Conservation (phyloP, 306 rosid genomes). For the Purshia tridentata region DNA sequence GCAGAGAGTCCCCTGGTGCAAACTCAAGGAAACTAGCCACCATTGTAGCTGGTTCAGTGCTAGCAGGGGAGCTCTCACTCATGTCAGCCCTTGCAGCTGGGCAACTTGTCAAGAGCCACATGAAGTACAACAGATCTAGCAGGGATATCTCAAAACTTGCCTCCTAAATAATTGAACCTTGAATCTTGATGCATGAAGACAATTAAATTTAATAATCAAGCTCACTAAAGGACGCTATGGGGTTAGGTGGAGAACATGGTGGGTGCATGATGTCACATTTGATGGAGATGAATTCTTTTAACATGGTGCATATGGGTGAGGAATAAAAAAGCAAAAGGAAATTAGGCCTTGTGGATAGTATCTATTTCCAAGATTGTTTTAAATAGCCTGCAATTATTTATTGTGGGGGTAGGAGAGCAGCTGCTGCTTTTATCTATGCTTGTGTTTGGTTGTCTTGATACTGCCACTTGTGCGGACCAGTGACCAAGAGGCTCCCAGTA, state of each 20-base stretch:
- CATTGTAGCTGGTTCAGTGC: constrained; percentile 29
- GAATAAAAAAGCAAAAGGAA: background rate
- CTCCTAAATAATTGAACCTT: background rate
- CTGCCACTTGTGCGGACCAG: background rate
- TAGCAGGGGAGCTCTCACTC: constrained; percentile 32
- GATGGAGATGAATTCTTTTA: background rate
- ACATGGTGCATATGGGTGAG: background rate
- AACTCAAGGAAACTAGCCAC: constrained; percentile 31
- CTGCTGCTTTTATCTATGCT: background rate
- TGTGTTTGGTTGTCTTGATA: background rate
- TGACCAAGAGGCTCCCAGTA: background rate
- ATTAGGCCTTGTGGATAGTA: background rate
- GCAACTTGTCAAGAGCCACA: constrained; percentile 32
- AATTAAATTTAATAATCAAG: background rate
- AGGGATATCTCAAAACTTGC: constrained; percentile 19
- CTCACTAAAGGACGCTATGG: background rate
- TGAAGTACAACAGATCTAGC: constrained; percentile 34
- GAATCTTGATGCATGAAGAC: background rate
- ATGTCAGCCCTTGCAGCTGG: constrained; percentile 33
- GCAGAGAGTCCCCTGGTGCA: constrained; percentile 28
- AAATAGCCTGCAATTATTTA: background rate
- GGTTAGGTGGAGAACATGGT: constrained; percentile 9
- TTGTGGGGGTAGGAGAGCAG: background rate
- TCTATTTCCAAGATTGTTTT: background rate
- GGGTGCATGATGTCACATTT: constrained; percentile 7